Base-by-base conservation (phyloP, 1,139 yeast genomes). In the Yamadazyma epiphylla region DNA sequence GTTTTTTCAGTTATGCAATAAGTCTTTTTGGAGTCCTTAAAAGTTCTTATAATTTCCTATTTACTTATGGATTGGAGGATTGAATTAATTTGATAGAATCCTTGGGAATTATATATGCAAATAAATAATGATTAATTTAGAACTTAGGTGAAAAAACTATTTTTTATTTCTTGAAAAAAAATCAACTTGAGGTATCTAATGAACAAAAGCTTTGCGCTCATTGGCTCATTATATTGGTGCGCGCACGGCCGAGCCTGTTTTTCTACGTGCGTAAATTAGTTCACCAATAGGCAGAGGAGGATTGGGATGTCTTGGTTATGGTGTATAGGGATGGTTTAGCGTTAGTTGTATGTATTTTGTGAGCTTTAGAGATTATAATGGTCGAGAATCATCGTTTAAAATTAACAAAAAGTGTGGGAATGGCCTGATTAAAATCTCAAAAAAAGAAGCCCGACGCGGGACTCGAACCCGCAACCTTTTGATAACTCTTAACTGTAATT, bases 201-300 rank as follows among this genome's bases (percentile, higher is more conserved):
- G 54, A 48, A 45, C 46, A 48, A 47, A 47, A 46, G 50, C 43
- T 38, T 39, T 31, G 31, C 53, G 45, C 35, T 49, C 40, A 49
- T 49, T 49, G 54, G 54, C 38, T 42, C 42, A 29, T 20, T 28
- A 6, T 13, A 19, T 9, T 15, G 26, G 21, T 31, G 20, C 26
- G 19, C 23, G 13, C 31, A 28, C 31, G 20, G 9, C 20, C 20
- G 20, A n/a, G n/a, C n/a, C n/a, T n/a, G n/a, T n/a, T n/a, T n/a
- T n/a, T n/a, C n/a, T n/a, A n/a, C n/a, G n/a, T n/a, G n/a, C n/a
- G n/a, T n/a, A n/a, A n/a, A n/a, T n/a, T n/a, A n/a, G n/a, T n/a
- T n/a, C n/a, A n/a, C n/a, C n/a, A n/a, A n/a, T n/a, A 21, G 6
- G n/a, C 7, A 7, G 23, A 21, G 12, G 12, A 21, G 12, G 23